Evolutionary conservation across 371 early-diverging fungal genomes (phyloP), one percentile per base, ranked within the genome.

Genomic region (Catenaria anguillulae): DNA sequence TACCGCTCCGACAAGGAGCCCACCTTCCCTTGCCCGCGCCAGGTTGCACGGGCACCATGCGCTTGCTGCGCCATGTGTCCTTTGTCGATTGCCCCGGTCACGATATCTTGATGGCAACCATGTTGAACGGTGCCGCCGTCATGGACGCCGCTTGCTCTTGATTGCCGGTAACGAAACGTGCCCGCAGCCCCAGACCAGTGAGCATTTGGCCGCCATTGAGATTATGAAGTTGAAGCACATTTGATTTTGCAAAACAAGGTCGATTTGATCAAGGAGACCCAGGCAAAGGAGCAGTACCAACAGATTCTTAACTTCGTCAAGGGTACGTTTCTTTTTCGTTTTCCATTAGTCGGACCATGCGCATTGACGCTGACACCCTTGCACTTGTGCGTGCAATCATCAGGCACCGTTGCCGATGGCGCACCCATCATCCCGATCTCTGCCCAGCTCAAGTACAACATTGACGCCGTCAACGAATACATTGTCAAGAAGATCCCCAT

Each of bases 71-170:
- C 71, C 99, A 99, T 71, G 96, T 99, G 37, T 94, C 95, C 29
- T 99, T 99, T 81, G 99, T 99, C 61, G 99, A 99, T 79, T 99
- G 99, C 74, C 45, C 45, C 45, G 45, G 99, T 64, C 99, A 99
- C 96, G 99, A 99, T 80, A 92, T 99, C 86, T 88, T 99, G 68
- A 99, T 99, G 99, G 95, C 99, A 34, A 99, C 99, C 62, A 99
- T 99, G 99, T 81, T 99, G 70, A 99, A 94, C 82, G 99, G 99
- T 69, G 99, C 99, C 61, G 99, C 99, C 54, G 97, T 99, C 69
- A 99, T 99, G 99, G 99, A 99, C 77, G 98, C 99, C 60, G 99
- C 99, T 73, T 99, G 64, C 85, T 99, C 56, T 80, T 99, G 67
- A 90, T 99, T 75, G 99, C 99, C 26, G 99, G 95, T 66, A 99